Conservation (phyloP, 2,329 filamentous ascomycete genomes). For the Ophiostoma sp. region DNA sequence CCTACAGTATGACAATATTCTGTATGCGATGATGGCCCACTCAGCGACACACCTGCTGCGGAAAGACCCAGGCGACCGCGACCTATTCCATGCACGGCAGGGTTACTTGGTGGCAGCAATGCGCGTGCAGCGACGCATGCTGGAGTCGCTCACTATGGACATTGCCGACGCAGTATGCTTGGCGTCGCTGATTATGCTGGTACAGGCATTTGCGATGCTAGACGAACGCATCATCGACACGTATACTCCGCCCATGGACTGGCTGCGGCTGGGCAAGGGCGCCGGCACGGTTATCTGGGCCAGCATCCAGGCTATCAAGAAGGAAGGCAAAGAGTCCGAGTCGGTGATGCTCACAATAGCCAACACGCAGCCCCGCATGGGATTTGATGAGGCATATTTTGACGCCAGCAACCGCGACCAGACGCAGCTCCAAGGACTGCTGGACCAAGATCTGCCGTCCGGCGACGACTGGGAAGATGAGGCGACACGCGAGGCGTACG, state of each 20-base stretch:
- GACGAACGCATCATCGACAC: conserved; percentile 29
- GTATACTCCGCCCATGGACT: conserved; percentile 31
- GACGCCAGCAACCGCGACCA: conserved; percentile 27
- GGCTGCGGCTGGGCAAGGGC: conserved; percentile 28
- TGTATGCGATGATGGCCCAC: conserved; percentile 29
- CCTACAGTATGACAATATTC: conserved; percentile 29
- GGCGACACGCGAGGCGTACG: conserved; percentile 30
- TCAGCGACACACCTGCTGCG: conserved; percentile 30
- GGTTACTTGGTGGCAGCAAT: conserved; percentile 31
- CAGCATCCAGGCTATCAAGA: conserved; percentile 28
- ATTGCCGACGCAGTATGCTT: conserved; percentile 31
- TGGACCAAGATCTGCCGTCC: conserved; percentile 27
- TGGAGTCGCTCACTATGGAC: conserved; percentile 27
- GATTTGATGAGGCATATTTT: conserved; percentile 31
- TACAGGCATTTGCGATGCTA: conserved; percentile 31
- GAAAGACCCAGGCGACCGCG: conserved; percentile 23
- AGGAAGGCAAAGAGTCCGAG: conserved; percentile 21
- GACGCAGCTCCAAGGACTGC: conserved; percentile 26
- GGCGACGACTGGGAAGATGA: conserved; percentile 28
- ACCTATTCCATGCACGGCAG: conserved; percentile 30
- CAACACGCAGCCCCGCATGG: conserved; percentile 28
- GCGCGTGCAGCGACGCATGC: conserved; percentile 30
- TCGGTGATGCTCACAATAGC: conserved; percentile 27
- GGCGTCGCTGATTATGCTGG: conserved; percentile 29
- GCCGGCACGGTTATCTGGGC: conserved; percentile 31